Conservation (phyloP, 106 monocot genomes). For the Platanthera guangdongensis region DNA sequence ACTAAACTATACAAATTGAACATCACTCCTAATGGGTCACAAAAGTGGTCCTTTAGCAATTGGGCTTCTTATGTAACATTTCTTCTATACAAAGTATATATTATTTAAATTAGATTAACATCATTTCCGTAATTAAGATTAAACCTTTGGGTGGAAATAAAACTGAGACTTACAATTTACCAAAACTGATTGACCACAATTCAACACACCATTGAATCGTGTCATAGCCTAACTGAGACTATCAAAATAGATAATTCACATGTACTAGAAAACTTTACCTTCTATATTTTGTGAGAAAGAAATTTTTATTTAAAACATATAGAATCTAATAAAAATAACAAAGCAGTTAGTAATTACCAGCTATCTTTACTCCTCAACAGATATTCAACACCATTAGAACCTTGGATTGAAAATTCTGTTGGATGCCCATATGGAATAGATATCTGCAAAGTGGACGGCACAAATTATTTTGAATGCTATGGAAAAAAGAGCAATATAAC, state of each 20-base stretch:
- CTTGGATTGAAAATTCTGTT: slow-evolving; percentile 21
- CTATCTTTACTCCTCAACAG: slow-evolving; percentile 19
- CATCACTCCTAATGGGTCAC: no score
- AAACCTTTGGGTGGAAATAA: no score
- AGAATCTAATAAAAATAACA: slow-evolving; percentile 1
- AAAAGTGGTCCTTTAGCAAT: no score
- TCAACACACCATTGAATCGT: no score
- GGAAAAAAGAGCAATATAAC: not conserved
- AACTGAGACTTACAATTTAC: no score
- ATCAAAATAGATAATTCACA: not conserved
- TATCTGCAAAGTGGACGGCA: slow-evolving; percentile 6
- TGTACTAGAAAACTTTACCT: not conserved
- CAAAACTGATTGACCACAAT: no score
- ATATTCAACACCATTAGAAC: slow-evolving; percentile 20
- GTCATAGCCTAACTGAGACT: not conserved
- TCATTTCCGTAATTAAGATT: no score
- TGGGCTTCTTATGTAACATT: no score
- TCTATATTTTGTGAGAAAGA: not conserved
- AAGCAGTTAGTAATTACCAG: slow-evolving; percentile 14
- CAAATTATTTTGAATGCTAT: not conserved
- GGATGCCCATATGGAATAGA: slow-evolving; percentile 21
- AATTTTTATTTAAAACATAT: no score
- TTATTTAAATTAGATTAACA: no score
- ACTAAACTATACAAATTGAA: no score
- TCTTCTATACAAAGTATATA: no score